Percentiles rank a stretch among this genome's conserved stretches.
phyloP scores from a whole-genome alignment of 768 basidiomycete species.

The Lactarius indigo region DNA sequence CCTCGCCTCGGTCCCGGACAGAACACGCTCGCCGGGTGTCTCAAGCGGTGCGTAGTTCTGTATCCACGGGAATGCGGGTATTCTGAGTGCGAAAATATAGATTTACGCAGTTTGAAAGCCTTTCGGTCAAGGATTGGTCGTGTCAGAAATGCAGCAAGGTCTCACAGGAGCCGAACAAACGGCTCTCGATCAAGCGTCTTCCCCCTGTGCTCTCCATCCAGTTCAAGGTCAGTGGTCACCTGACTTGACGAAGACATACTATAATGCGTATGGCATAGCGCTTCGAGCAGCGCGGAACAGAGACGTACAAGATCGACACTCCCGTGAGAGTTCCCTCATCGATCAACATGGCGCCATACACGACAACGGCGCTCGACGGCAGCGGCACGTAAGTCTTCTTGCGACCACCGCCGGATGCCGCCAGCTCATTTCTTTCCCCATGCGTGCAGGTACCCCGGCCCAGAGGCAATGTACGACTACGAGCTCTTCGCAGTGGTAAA shows the following conservation, averaged over 20 bases:
- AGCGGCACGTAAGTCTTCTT: slow-evolving; percentile 28
- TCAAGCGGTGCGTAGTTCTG: slow-evolving; percentile 53
- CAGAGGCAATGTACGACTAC: slow-evolving; percentile 77
- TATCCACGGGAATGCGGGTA: slow-evolving; percentile 1
- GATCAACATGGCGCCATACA: slow-evolving; percentile 88
- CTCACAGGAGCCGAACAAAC: slow-evolving; percentile 78
- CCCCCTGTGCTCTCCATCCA: slow-evolving; percentile 92
- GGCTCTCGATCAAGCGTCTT: slow-evolving; percentile 77
- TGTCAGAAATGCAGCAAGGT: slow-evolving; percentile 79
- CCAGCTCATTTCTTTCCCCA: not conserved
- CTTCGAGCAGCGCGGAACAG: slow-evolving; percentile 65
- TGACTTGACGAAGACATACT: not conserved
- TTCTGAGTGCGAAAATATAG: slow-evolving; percentile 36
- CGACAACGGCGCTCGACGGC: slow-evolving; percentile 56
- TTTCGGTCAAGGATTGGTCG: slow-evolving; percentile 78
- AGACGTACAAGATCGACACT: slow-evolving; percentile 81
- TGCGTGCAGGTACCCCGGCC: slow-evolving; percentile 44
- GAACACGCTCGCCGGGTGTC: slow-evolving; percentile 69
- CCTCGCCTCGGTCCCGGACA: slow-evolving; percentile 61
- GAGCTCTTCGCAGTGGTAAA: slow-evolving; percentile 92
- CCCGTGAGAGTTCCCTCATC: slow-evolving; percentile 77
- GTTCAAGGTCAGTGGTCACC: slow-evolving; percentile 68
- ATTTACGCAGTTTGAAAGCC: slow-evolving; percentile 81
- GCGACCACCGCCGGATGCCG: not conserved
- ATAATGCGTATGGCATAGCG: slow-evolving; percentile 48